Evolutionary conservation across 345 rosid species (phyloP), one percentile per base, ranked within the genome.

Genomic region (Streptanthus diversifolius): DNA sequence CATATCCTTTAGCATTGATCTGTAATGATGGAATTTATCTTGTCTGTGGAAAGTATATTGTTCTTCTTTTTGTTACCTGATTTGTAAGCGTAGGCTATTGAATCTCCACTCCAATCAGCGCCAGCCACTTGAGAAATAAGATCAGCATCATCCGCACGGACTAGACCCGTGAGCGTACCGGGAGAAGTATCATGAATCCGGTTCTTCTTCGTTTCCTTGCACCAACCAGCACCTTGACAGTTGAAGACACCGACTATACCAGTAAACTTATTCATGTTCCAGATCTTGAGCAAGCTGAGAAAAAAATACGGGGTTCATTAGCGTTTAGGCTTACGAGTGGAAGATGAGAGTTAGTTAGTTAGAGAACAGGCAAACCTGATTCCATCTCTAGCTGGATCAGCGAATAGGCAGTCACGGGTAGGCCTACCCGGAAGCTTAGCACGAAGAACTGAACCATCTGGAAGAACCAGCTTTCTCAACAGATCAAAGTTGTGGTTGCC

Each of bases 151-250:
- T 84, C 75, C 24, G 91, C 84, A 51, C 88, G n/a, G 57, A 91
- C 82, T 0, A 85, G 83, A 51, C 82, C 76, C 0, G 96, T 80
- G 62, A 91, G 96, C 39, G 95, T 89, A 18, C 95, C 92, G 18
- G 99, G 99, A 54, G 95, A 80, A 66, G 82, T 68, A 69, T 95
- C 89, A 75, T 95, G 99, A 70, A 95, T 87, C 44, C 84, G 83
- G 47, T 91, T 90, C 80, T 84, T 92, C 91, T 92, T 95, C 4
- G 71, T 67, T 4, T 83, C 59, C 82, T 83, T 90, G 88, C 98
- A 88, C 99, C 99, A 95, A 67, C 96, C 98, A 70, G 99, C 97
- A 53, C 99, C 99, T 82, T 95, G 99, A 79, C 99, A 95, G 83
- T 95, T 92, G 83, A 90, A 95, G 5, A 88, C 90, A 54, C 99